Evolutionary conservation across 352 stramenopile genomes (phyloP).

Genomic region (Pythium volutum): DNA sequence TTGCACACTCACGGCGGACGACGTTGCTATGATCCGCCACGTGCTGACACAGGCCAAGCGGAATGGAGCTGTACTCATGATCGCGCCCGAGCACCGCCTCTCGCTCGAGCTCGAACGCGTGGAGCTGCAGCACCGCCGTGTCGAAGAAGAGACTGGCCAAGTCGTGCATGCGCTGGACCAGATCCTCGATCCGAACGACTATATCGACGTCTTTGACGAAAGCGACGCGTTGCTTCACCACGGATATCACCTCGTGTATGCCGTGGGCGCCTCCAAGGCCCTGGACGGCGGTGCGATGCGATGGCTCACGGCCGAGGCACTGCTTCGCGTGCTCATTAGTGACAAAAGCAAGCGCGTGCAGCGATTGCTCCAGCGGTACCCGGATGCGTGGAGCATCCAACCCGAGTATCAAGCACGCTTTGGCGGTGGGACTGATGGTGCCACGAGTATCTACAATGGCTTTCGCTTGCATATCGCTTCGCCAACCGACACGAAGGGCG

Average conservation of each 20-base stretch:
- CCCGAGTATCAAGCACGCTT: slow-evolving; percentile 35
- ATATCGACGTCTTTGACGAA: slow-evolving; percentile 86
- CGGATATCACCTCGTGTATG: slow-evolving; percentile 88
- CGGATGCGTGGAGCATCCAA: slow-evolving; percentile 35
- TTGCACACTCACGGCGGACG: slow-evolving; percentile 30
- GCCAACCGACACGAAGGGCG: slow-evolving; percentile 2
- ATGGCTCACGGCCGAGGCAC: slow-evolving; percentile 52
- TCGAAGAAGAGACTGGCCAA: background rate
- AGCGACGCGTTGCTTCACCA: slow-evolving; percentile 85
- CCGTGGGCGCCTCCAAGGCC: slow-evolving; percentile 43
- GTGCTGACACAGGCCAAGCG: slow-evolving; percentile 34
- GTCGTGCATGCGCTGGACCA: slow-evolving; percentile 29
- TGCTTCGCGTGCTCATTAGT: slow-evolving; percentile 31
- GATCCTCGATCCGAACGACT: slow-evolving; percentile 47
- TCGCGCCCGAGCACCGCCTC: slow-evolving; percentile 85
- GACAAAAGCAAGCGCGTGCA: slow-evolving; percentile 18
- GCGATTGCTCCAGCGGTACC: slow-evolving; percentile 33
- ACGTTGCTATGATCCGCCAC: slow-evolving; percentile 35
- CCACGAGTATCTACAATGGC: slow-evolving; percentile 29
- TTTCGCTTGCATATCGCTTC: slow-evolving; percentile 36
- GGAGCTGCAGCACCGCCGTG: slow-evolving; percentile 30
- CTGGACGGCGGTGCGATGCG: slow-evolving; percentile 51
- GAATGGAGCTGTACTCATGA: slow-evolving; percentile 51
- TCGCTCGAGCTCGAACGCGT: slow-evolving; percentile 84
- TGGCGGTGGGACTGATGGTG: slow-evolving; percentile 18